Base-by-base conservation (phyloP, 441 rosid species). In the Adansonia gregorii region DNA sequence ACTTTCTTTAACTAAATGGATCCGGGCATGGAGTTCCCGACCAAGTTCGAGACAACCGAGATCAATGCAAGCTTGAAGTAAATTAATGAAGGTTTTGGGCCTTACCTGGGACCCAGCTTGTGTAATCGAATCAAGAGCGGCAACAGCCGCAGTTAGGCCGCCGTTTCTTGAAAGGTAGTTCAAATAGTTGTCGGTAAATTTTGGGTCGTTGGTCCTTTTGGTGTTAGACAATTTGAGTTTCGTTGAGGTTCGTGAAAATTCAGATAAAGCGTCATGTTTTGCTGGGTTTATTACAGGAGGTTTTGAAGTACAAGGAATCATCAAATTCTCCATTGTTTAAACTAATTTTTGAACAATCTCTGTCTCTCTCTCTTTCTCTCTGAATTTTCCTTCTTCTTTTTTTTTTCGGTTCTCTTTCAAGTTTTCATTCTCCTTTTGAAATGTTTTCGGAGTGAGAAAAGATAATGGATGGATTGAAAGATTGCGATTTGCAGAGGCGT, bases 61-160 rank as follows among this genome's bases (percentile, higher is more conserved):
- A 70, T 88, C 88, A 58, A 90, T 90, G 84, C 97, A 94, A 2
- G 90, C 76, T 43, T 94, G 92, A 65, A 91, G 79, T 58, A 93
- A 82, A 20, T 83, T 80, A 45, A 86, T 76, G 83, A 82, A 93
- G 59, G 94, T 87, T 49, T 80, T 82, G 69, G 91, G 73, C 58
- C 81, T 83, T 8, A 93, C 80, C 89, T 86, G 86, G 68, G 86
- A 73, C 27, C 89, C 91, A 75, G 63, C 73, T 69, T 76, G 87
- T 63, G 89, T 82, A 61, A 91, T 41, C 48, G 89, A 83, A 71
- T 88, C 91, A 1, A 92, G 86, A 78, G 80, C 91, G 48, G 76
- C 67, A 63, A 91, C 73, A 69, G 96, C 98, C 73, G 91, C 96
- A 20, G 20, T 35, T 10, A 92, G 79, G 79, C 85, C 86, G 17